A percentile compares a stretch with the other conserved stretches of the same genome.
phyloP scores from a whole-genome alignment of 2,329 filamentous ascomycete genomes.

The Xylariaceae sp. region DNA sequence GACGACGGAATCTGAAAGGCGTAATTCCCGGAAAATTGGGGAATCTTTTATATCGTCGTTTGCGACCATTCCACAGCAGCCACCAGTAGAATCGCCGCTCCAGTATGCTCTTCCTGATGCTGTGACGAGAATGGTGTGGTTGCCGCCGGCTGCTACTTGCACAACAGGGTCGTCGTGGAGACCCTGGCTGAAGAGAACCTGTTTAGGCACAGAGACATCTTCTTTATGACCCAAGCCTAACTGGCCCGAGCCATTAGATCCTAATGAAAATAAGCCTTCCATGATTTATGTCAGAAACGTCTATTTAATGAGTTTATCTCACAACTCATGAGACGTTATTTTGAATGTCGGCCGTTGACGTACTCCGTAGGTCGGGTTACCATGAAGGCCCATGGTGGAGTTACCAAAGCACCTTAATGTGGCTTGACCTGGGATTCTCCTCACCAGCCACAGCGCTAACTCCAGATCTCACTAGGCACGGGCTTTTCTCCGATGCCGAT shows the following conservation, averaged over 20 bases:
- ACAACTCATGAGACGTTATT: no score
- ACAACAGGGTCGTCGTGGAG: conserved; percentile 34
- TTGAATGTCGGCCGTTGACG: no score
- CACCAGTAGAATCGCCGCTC: conserved; percentile 54
- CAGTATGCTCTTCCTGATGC: conserved; percentile 55
- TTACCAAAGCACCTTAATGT: background rate
- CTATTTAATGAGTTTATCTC: background rate
- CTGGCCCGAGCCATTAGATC: conserved; percentile 71
- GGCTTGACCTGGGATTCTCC: background rate
- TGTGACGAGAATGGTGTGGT: conserved; percentile 76
- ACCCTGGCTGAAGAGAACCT: conserved; percentile 49
- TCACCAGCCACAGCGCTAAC: conserved; percentile 6
- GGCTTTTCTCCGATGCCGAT: conserved; percentile 17
- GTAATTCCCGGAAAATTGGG: conserved; percentile 38
- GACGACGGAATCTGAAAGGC: conserved; percentile 32
- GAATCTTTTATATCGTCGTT: conserved; percentile 25
- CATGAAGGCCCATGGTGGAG: no score
- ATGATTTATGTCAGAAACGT: conserved; percentile 30
- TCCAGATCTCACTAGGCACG: background rate
- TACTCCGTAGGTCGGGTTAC: no score
- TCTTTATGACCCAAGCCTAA: conserved; percentile 66
- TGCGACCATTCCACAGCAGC: conserved; percentile 48
- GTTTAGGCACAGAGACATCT: conserved; percentile 63
- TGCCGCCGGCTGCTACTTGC: conserved; percentile 62
- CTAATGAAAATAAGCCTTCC: conserved; percentile 60